Evolutionary conservation across 2,329 filamentous ascomycete species (phyloP).

Genomic region (Neopestalotiopsis sp.): DNA sequence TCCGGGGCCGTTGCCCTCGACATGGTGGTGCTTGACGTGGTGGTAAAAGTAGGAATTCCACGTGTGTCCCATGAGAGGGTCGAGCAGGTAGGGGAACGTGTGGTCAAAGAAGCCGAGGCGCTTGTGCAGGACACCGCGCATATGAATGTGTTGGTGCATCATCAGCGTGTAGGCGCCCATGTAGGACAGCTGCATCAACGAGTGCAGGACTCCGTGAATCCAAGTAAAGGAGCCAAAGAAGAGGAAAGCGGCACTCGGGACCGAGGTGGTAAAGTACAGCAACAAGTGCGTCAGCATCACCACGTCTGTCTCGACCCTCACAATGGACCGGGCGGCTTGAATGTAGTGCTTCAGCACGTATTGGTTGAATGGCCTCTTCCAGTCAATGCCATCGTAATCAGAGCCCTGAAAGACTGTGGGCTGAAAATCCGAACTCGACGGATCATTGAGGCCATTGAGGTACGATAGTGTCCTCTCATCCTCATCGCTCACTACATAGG

Average conservation of each 20-base stretch:
- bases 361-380: conserved; percentile 22
- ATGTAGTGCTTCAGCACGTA: conserved; percentile 65
- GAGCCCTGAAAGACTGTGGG: conserved; percentile 59
- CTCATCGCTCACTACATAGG: not conserved
- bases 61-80: conserved; percentile 81
- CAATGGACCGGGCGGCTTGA: conserved; percentile 56
- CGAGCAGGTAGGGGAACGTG: conserved; percentile 73
- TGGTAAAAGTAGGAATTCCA: conserved; percentile 89
- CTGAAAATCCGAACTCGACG: conserved; percentile 51
- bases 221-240: conserved; percentile 68
- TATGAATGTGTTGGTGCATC: conserved; percentile 86
- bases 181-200: conserved; percentile 69
- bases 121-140: conserved; percentile 69
- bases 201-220: conserved; percentile 69
- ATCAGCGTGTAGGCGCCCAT: conserved; percentile 78
- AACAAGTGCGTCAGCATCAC: conserved; percentile 79
- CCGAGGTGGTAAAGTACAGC: conserved; percentile 70
- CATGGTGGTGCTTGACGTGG: conserved; percentile 85
- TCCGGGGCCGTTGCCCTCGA: conserved; percentile 79
- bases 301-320: conserved; percentile 73
- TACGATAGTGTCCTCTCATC: conserved; percentile 8
- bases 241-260: conserved; percentile 71
- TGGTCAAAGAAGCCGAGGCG: conserved; percentile 62
- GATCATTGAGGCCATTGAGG: conserved; percentile 52
- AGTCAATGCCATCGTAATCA: conserved; percentile 51